Base-by-base conservation (phyloP, 1,139 yeast genomes). In the Taphrina confusa region DNA sequence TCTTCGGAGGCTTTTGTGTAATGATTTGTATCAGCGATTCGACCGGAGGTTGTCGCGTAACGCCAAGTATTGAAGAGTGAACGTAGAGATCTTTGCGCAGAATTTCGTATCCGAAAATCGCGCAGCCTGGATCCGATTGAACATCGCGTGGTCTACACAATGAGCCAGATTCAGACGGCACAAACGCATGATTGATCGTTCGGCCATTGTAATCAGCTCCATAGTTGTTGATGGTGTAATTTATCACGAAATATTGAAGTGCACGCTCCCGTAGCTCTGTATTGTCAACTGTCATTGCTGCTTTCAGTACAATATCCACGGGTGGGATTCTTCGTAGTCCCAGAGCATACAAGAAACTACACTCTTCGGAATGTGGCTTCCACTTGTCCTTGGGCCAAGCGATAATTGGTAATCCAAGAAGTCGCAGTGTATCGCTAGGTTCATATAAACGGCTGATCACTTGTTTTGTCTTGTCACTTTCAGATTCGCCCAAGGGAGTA, bases 11-110 rank as follows among this genome's bases (percentile, higher is more conserved):
- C 0, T 54, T 54, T 1, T 55, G 27, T 4, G 69, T 36, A 2
- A 75, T 46, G 0, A 62, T 25, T 3, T 60, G 50, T 1, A 72
- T 61, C 8, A 75, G 63, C 16, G 12, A 36, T 3, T 59, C 60
- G 4, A 69, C 55, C 0, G 67, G 55, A 1, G 78, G 78, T 11
- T 67, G 63, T 30, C 63, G 57, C 11, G 56, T 57, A 1, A 75
- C 71, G 3, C 76, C 75, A 23, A 75, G 66, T 47, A 69, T 67
- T 65, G 70, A 66, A 1, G 73, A 72, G 23, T 69, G 71, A 3
- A 65, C 61, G 8, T 63, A 62, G 30, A 71, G 56, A 18, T 63
- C 58, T 14, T 65, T 60, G 2, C 65, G 62, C 12, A 75, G 66
- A 0, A 74, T 70, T 0, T 73, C 69, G 25, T 72, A 66, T 1